Evolutionary conservation across 1,284 basidiomycete species (phyloP), one percentile per base, ranked within the genome.

Genomic region (Sutorius eximius): DNA sequence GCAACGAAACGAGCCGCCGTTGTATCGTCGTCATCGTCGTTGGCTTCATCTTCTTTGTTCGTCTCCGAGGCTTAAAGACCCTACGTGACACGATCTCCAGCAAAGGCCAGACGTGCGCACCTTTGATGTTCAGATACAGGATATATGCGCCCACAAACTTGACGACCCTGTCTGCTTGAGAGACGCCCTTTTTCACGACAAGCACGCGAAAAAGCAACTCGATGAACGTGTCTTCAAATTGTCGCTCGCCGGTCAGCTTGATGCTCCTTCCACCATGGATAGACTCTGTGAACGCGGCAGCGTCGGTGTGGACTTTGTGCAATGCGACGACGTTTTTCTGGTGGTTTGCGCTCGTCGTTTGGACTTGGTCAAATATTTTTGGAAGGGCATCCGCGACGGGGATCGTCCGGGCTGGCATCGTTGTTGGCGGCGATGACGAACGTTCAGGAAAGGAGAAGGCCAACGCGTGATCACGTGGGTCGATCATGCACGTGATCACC

Each of bases 261-360:
- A 80, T 71, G 44, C 75, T 79, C 51, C 73, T 75, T 6, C 81
- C 81, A 57, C 79, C 76, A 24, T 77, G 76, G 20, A 80, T 69
- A 9, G 76, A 53, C 56, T 89, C 81, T 3, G 79, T 86, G 60
- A 89, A 71, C 3, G 73, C 65, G 0, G 84, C 78, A 29, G 87
- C 86, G 60, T 87, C 82, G 18, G 77, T 65, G 61, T 97, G 94
- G 40, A 95, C 73, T 70, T 95, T 94, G 75, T 90, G 82, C 2
- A 98, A 82, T 0, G 88, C 85, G 48, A 95, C 89, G 56, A 87
- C 83, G 73, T 98, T 97, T 80, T 98, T 98, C 59, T 89, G 83
- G 71, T 93, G 95, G 69, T 93, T 95, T 8, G 95, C 91, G 11
- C 87, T 71, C 0, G 92, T 87, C 40, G 76, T 74, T 70, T 98